phyloP scores from a whole-genome alignment of 2,329 filamentous ascomycete genomes.

The Hymenoscyphus scutula region DNA sequence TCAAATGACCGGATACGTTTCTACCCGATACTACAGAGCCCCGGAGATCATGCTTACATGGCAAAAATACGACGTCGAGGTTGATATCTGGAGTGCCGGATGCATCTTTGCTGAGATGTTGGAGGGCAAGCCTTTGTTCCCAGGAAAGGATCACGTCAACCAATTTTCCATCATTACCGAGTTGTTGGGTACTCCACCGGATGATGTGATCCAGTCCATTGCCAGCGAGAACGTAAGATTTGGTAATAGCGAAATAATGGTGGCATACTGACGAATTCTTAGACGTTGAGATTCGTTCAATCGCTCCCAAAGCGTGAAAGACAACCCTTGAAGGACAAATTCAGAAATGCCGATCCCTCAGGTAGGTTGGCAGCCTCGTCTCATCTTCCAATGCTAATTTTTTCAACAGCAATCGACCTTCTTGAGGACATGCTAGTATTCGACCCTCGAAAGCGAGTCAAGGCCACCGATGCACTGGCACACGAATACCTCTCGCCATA shows the following conservation, averaged over 20 bases:
- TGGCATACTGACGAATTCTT: conserved; percentile 30
- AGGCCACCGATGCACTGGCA: conserved; percentile 78
- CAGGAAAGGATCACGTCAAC: conserved; percentile 98
- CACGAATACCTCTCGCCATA: conserved; percentile 96
- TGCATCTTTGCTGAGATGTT: conserved; percentile 99
- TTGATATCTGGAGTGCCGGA: conserved; percentile 98
- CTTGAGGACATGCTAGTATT: conserved; percentile 98
- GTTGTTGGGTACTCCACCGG: conserved; percentile 89
- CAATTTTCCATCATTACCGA: conserved; percentile 99
- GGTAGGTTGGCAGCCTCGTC: conserved; percentile 51
- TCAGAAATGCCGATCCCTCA: conserved; percentile 87
- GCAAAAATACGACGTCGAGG: conserved; percentile 99
- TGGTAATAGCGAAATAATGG: conserved; percentile 1
- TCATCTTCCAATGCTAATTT: conserved; percentile 30
- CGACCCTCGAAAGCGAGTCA: conserved; percentile 93
- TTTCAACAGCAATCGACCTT: conserved; percentile 77
- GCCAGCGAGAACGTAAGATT: conserved; percentile 88
- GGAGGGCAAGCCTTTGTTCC: conserved; percentile 96
- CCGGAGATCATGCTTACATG: conserved; percentile 99
- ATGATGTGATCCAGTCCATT: conserved; percentile 98
- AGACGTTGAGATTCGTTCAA: conserved; percentile 96
- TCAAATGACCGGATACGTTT: conserved; percentile 99
- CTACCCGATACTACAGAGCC: conserved; percentile 96
- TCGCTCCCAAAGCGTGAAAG: conserved; percentile 93
- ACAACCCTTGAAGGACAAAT: conserved; percentile 82